Base-by-base conservation (phyloP, 768 basidiomycete genomes). In the Leccinum uliginosum region DNA sequence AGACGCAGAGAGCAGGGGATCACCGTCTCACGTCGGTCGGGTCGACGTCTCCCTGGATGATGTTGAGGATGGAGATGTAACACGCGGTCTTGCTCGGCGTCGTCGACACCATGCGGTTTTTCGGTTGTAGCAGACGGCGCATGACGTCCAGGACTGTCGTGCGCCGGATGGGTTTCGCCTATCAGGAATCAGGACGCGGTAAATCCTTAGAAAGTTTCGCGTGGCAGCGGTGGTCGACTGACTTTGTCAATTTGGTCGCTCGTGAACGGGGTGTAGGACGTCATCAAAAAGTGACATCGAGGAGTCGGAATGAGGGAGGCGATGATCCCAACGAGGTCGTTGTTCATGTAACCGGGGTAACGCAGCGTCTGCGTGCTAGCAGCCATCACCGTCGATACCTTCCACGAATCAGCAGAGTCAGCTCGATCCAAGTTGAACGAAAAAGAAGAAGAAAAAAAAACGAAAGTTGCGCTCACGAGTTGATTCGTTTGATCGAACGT, bases 311-410 rank as follows among this genome's bases (percentile, higher is more conserved):
- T 98, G 52, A 99, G 82, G 15, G 92, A 93, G 6, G 96, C 94
- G 55, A 98, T 89, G 60, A 99, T 95, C 26, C 95, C 93, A 62
- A 98, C 95, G 35, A 98, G 83, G 67, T 99, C 96, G 65, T 98
- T 99, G 78, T 98, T 98, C 95, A 98, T 98, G 73, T 98, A 98
- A 50, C 93, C 92, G 0, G 96, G 96, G 74, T 97, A 99, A 65
- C 96, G 84, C 24, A 99, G 82, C 14, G 96, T 98, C 66, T 95
- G 93, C 0, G 96, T 99, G 60, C 92, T 95, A 11, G 95, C 96
- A 10, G 96, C 90, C 84, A 99, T 98, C 43, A 98, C 96, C 1
- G 97, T 98, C 4, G 97, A 88, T 1, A 93, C 91, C 95, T 98
- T 54, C 29, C 32, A 56, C 50, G 11, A 58, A 32, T 29, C 9